Percentiles rank a stretch among this genome's conserved stretches.
Conservation (phyloP, 768 basidiomycete species). For the Tulasnella sp. region DNA sequence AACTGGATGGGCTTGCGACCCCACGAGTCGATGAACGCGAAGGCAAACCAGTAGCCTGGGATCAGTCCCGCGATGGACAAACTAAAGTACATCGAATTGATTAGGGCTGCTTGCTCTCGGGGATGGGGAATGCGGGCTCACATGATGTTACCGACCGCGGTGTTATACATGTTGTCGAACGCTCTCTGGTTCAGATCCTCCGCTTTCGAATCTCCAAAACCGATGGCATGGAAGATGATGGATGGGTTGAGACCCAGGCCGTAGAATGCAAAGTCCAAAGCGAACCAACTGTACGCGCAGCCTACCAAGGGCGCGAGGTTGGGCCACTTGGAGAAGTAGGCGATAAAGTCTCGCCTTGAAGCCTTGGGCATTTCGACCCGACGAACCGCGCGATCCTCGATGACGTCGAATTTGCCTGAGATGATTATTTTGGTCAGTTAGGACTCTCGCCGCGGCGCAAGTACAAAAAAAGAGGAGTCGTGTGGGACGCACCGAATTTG, state of each 20-base stretch:
- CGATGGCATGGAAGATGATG: slow-evolving; percentile 32
- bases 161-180: slow-evolving; percentile 39
- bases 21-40: slow-evolving; percentile 39
- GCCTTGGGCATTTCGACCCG: slow-evolving; percentile 33
- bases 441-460: too few species aligned
- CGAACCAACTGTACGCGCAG: slow-evolving; percentile 34
- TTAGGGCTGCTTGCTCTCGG: background rate
- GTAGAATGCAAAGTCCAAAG: slow-evolving; percentile 32
- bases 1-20: slow-evolving; percentile 42
- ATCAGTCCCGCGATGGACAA: slow-evolving; percentile 41
- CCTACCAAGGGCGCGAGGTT: slow-evolving; percentile 34
- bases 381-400: slow-evolving; percentile 30
- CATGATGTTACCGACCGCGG: slow-evolving; percentile 51
- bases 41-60: slow-evolving; percentile 41
- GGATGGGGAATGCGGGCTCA: background rate
- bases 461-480: too few species aligned
- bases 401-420: slow-evolving; percentile 35
- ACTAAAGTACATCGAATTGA: background rate
- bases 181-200: slow-evolving; percentile 28
- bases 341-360: slow-evolving; percentile 30
- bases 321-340: slow-evolving; percentile 32
- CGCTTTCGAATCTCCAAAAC: slow-evolving; percentile 36
- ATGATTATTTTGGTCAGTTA: background rate
- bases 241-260: slow-evolving; percentile 34
- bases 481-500: slow-evolving; percentile 20